Percentiles rank a stretch among this genome's conserved stretches.
Conservation (phyloP, 495 filamentous ascomycete species). For the Penicillium cosmopolitanum region DNA sequence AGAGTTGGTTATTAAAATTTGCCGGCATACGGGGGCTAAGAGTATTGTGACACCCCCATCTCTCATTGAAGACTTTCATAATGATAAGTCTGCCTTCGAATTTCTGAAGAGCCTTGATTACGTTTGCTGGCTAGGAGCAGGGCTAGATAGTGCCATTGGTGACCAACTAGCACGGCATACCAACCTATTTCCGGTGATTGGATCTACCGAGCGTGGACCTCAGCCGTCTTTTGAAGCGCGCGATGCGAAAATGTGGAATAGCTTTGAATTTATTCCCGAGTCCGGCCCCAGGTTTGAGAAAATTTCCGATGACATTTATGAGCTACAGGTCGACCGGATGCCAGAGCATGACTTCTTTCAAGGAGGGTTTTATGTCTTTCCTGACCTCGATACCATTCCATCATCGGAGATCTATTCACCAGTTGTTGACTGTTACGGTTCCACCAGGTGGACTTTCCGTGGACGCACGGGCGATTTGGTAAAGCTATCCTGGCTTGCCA, state of each 20-base stretch:
- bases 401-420: constrained; percentile 1
- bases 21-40: neutral
- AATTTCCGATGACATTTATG: neutral
- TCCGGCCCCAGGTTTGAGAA: neutral
- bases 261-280: constrained; percentile 4
- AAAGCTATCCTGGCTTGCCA: constrained; percentile 9
- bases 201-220: constrained; percentile 1
- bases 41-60: constrained; percentile 3
- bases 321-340: neutral
- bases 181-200: neutral
- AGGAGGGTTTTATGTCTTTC: constrained; percentile 1
- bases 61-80: constrained; percentile 1
- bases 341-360: neutral
- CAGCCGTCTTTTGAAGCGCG: constrained; percentile 1
- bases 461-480: constrained; percentile 6
- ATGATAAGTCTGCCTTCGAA: constrained; percentile 1
- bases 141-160: neutral
- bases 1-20: neutral
- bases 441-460: constrained; percentile 2
- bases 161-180: neutral
- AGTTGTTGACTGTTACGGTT: neutral
- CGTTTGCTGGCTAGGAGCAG: constrained; percentile 3
- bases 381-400: neutral
- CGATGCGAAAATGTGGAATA: constrained; percentile 4
- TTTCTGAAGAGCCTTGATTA: constrained; percentile 4